Evolutionary conservation across 306 rosid species (phyloP).

Genomic region (Cucurbita pepo): DNA sequence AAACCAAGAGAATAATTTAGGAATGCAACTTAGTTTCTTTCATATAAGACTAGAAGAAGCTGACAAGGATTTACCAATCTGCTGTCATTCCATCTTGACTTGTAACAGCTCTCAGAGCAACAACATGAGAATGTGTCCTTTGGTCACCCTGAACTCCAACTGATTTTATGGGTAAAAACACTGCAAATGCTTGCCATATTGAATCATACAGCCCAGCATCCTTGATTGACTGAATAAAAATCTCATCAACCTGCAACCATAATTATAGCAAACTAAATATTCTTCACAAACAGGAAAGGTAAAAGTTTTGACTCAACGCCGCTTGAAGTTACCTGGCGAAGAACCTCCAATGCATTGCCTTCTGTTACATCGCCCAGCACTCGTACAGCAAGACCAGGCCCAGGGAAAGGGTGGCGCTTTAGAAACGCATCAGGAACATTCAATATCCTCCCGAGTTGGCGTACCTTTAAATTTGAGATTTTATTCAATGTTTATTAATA

Average conservation of each 20-base stretch:
- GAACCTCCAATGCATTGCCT: slow-evolving; percentile 66
- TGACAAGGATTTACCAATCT: slow-evolving; percentile 49
- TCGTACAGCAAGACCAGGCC: slow-evolving; percentile 94
- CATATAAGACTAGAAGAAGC: neutral
- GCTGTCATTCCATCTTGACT: slow-evolving; percentile 99
- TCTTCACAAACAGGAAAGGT: neutral
- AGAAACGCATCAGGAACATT: slow-evolving; percentile 65
- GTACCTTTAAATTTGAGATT: slow-evolving; percentile 36
- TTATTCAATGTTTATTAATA: neutral
- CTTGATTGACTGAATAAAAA: slow-evolving; percentile 79
- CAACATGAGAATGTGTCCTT: slow-evolving; percentile 94
- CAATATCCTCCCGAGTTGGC: slow-evolving; percentile 65
- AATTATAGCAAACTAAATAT: neutral
- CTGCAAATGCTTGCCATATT: slow-evolving; percentile 98
- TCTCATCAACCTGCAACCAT: slow-evolving; percentile 71
- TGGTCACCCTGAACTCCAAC: slow-evolving; percentile 96
- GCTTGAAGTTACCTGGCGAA: slow-evolving; percentile 48
- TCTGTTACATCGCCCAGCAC: slow-evolving; percentile 80
- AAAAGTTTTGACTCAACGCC: neutral
- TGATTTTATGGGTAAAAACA: slow-evolving; percentile 72
- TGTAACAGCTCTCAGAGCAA: slow-evolving; percentile 87
- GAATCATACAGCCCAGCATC: slow-evolving; percentile 87
- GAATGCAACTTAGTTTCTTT: neutral
- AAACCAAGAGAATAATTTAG: neutral
- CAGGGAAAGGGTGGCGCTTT: slow-evolving; percentile 94